phyloP scores from a whole-genome alignment of 2,329 filamentous ascomycete species.

The Cercospora canescens region DNA sequence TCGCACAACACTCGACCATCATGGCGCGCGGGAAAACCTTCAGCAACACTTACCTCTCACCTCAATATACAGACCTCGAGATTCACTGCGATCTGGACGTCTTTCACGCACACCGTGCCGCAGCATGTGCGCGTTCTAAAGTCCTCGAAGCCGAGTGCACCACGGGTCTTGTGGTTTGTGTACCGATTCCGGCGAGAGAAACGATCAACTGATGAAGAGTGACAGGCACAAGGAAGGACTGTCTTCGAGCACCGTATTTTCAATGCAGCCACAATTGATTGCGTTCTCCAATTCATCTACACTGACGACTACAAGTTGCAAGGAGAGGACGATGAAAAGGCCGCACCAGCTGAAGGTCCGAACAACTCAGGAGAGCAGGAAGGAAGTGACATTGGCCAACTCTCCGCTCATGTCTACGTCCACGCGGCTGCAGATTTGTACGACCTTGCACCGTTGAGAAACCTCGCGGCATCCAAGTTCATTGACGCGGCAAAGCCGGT shows the following conservation, averaged over 20 bases:
- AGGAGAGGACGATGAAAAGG: neutral
- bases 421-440: conserved; percentile 16
- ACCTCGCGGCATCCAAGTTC: conserved; percentile 14
- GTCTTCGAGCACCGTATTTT: conserved; percentile 15
- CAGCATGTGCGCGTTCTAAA: conserved; percentile 18
- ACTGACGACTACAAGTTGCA: conserved; percentile 13
- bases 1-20: neutral
- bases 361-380: neutral
- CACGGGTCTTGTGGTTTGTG: conserved; percentile 3
- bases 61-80: conserved; percentile 23
- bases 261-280: conserved; percentile 16
- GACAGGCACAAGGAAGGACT: neutral
- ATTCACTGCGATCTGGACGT: conserved; percentile 15
- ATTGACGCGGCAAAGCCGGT: neutral
- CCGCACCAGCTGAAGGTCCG: neutral
- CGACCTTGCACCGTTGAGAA: conserved; percentile 12
- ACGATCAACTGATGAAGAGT: neutral
- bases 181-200: neutral
- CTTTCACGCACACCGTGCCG: conserved; percentile 16
- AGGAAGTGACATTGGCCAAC: neutral
- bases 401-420: conserved; percentile 14
- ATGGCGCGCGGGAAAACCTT: neutral
- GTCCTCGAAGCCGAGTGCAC: conserved; percentile 14
- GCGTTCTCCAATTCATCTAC: conserved; percentile 24
- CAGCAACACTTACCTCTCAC: neutral